Evolutionary conservation across 2,329 filamentous ascomycete genomes (phyloP).

Genomic region (Epichloe hybrida): DNA sequence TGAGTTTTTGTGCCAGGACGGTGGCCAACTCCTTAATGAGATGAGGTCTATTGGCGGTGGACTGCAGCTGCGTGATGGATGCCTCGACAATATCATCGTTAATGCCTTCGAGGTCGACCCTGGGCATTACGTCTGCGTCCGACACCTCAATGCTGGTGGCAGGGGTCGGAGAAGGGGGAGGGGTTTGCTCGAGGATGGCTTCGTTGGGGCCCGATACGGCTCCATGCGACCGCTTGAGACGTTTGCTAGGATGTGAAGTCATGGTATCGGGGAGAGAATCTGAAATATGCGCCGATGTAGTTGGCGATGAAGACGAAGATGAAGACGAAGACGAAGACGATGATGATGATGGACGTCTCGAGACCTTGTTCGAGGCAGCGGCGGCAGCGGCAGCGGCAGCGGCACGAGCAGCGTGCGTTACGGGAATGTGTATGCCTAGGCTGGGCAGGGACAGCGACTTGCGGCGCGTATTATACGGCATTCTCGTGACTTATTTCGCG

Average conservation of each 20-base stretch:
- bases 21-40: constrained; percentile 86
- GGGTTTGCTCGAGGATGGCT: constrained; percentile 68
- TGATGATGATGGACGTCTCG: constrained; percentile 16
- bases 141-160: constrained; percentile 16
- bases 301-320: constrained; percentile 14
- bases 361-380: constrained; percentile 26
- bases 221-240: constrained; percentile 66
- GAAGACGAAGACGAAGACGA: constrained; percentile 12
- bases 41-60: constrained; percentile 83
- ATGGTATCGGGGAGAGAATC: constrained; percentile 17
- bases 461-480: constrained; percentile 94
- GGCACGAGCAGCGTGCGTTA: constrained; percentile 47
- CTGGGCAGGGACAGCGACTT: constrained; percentile 90
- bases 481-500: constrained; percentile 22
- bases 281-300: constrained; percentile 9
- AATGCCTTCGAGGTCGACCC: constrained; percentile 60
- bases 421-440: constrained; percentile 78
- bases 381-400: constrained; percentile 36
- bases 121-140: constrained; percentile 13
- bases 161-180: constrained; percentile 29
- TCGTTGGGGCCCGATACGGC: constrained; percentile 36
- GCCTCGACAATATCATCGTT: constrained; percentile 92
- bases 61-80: constrained; percentile 76
- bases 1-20: constrained; percentile 61
- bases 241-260: constrained; percentile 41